These are phyloP conservation scores for Funneliformis geosporum DNA, from an alignment of 192 early-diverging fungal species.

Conservation along the genomic window DNA sequence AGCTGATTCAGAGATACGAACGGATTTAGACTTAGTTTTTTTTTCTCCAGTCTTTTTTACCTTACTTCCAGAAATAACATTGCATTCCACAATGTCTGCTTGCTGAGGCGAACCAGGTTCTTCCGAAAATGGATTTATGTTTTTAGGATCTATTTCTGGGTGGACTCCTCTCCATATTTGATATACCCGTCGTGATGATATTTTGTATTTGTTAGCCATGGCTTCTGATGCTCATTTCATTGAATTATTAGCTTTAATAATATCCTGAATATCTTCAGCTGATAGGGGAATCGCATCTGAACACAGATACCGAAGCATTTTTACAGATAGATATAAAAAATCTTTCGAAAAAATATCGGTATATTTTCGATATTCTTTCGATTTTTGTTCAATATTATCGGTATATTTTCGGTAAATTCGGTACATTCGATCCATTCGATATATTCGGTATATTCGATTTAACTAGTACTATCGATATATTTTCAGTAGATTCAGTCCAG, in stretches of 20 bases:
- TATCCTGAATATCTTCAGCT: no score
- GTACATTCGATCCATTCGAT: no score
- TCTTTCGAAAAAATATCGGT: background rate
- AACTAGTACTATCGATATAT: no score
- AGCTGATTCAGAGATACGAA: background rate
- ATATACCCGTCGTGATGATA: conserved; percentile 13
- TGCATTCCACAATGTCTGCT: no score
- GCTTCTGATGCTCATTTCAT: conserved; percentile 14
- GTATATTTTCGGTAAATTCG: conserved; percentile 5
- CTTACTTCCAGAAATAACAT: background rate
- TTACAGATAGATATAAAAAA: conserved; percentile 7
- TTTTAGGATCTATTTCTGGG: conserved; percentile 5
- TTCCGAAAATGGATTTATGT: no score
- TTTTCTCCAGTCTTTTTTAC: background rate
- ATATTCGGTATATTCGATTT: no score
- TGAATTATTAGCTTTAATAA: conserved; percentile 18
- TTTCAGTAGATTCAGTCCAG: conserved; percentile 1
- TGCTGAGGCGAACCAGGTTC: no score
- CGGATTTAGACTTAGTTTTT: background rate
- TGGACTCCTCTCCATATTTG: conserved; percentile 11
- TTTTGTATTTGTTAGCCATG: conserved; percentile 15
- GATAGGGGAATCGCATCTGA: conserved; percentile 17
- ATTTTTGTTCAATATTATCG: background rate
- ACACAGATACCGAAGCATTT: background rate
- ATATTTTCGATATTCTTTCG: background rate